Evolutionary conservation across 2,329 filamentous ascomycete genomes (phyloP), one percentile per base, ranked within the genome.

Genomic region (Camillea tinctor): DNA sequence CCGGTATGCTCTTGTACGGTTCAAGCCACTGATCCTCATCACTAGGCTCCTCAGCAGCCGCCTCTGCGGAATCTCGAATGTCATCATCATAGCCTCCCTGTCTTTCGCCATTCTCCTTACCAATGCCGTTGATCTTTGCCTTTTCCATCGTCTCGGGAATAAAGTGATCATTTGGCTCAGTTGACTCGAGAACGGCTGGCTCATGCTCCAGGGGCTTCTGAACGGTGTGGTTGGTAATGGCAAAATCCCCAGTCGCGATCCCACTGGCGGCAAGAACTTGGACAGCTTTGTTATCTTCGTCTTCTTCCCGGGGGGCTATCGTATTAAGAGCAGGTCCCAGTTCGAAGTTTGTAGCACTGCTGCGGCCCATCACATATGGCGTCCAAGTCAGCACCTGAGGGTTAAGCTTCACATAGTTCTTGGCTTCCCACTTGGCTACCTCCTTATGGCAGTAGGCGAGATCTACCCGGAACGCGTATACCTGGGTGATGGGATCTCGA

Each of bases 311-410:
- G 4, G 90, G 92, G 13, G 94, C 94, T 57, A 98, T 91, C 1
- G 94, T 90, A 65, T 92, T 93, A 58, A 98, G 79, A 6, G 89
- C 84, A 5, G 91, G 91, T 5, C 88, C 91, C 54, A 93, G 85
- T 71, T 96, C 92, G 68, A 95, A 94, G 69, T 92, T 91, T 3
- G 89, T 89, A 40, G 90, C 86, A 66, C 90, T 93, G 73, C 86
- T 89, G 63, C 92, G 87, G 23, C 95, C 94, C 93, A 97, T 98
- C 50, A 98, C 88, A 73, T 97, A 99, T 0, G 95, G 95, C 15
- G 93, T 97, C 95, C 95, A 99, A 11, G 93, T 89, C 23, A 99
- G 82, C 19, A 88, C 88, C 51, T 89, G 87, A 0, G 90, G 86
- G 66, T 95, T 90, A 40, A 99, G 84, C 68, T 88, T 90, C 21